Evolutionary conservation across 805 yeast genomes (phyloP), one percentile per base, ranked within the genome.

Genomic region (Starmerella riodocensis): DNA sequence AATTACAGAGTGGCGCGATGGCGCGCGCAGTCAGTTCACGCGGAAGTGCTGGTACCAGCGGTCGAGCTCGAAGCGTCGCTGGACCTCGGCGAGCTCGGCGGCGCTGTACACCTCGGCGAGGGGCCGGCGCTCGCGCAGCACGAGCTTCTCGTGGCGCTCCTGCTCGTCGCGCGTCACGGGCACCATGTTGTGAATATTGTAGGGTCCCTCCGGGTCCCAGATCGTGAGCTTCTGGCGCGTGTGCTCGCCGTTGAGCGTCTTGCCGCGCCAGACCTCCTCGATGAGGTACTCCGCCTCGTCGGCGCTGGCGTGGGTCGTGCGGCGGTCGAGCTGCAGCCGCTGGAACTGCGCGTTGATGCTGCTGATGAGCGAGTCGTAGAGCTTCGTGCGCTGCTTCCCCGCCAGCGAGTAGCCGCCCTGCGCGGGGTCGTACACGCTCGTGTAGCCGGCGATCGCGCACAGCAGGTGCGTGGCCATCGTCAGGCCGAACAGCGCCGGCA

Each of bases 401-500:
- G 84, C 94, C 31, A 83, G 73, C 14, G 56, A 47, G 36, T 94
- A 91, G 46, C 88, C 95, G 38, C 78, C 74, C 29, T 50, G 57
- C 8, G 58, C 51, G 4, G 66, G 64, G 25, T 60, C 64, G 32
- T 53, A 55, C 2, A 58, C 60, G 14, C 48, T 42, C 19, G 93
- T 91, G 56, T 91, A 91, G 1, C 91, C 95, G 1, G 94, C 75
- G 7, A 84, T 74, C 3, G 70, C 61, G 2, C 93, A 80, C 26
- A 91, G 60, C 18, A 91, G 64, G 61, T 82, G 77, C 0, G 95
- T 79, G 3, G 94, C 93, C 41, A 88, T 71, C 0, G 94, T 73
- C 34, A 91, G 67, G 1, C 97, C 99, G 63, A 91, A 91, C 61
- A 88, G 78, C 8, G 91, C 96, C 1, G 99, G 99, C 78, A 91